Evolutionary conservation across 2,329 filamentous ascomycete species (phyloP), one percentile per base, ranked within the genome.

Genomic region (Neofusicoccum ribis): DNA sequence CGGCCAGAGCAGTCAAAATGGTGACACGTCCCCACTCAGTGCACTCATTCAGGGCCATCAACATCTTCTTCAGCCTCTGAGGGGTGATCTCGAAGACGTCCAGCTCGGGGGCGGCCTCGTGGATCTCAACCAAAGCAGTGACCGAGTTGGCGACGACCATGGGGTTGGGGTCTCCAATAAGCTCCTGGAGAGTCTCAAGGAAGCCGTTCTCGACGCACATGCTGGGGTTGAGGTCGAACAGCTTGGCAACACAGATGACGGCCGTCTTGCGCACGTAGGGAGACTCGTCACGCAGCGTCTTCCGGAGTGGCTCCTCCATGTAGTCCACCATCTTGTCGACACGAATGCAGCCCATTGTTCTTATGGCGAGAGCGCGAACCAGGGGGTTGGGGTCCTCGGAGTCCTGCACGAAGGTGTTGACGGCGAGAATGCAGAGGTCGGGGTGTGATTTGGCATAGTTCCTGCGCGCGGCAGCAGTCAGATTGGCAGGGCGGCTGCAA

Each of bases 251-350:
- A 76, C 95, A 98, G 70, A 99, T 95, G 46, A 94, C 95, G 49
- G 95, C 95, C 1, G 95, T 99, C 82, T 99, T 99, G 72, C 95
- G 91, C 67, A 99, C 95, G 78, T 99, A 99, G 0, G 95, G 95
- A 56, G 94, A 98, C 80, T 99, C 95, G 80, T 99, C 95, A 78
- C 93, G 89, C 70, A 99, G 83, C 12, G 95, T 99, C 82, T 99
- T 99, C 72, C 95, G 88, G 68, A 99, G 81, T 14, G 95, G 95
- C 74, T 99, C 95, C 78, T 98, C 95, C 94, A 99, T 98, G 78
- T 99, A 99, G 77, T 99, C 95, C 69, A 98, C 92, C 92, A 99
- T 99, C 80, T 99, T 99, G 72, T 98, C 95, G 64, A 99, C 95
- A 65, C 95, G 85, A 73, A 99, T 98, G 75, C 95, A 98, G 46